A percentile compares a stretch with the other conserved stretches of the same genome.
Evolutionary conservation across 2,329 filamentous ascomycete species (phyloP).

Genomic region (Endothia cerciana): DNA sequence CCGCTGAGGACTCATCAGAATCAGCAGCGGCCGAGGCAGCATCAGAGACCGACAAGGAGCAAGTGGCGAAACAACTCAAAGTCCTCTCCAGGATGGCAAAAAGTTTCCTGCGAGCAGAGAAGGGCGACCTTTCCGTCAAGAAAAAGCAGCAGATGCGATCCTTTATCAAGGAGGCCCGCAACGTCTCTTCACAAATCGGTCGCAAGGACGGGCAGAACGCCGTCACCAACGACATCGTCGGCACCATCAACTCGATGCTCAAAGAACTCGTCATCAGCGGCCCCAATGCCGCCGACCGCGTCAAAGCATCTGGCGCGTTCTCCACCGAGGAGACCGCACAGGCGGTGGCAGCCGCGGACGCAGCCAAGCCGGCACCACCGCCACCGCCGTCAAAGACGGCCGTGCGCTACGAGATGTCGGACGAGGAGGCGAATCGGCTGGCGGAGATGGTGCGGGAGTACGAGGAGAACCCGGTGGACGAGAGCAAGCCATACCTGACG

Average conservation of each 20-base stretch:
- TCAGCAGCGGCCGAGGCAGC: slow-evolving; percentile 31
- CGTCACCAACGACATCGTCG: slow-evolving; percentile 51
- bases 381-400: not conserved
- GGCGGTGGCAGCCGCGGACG: slow-evolving; percentile 8
- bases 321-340: slow-evolving; percentile 31
- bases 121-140: slow-evolving; percentile 61
- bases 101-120: slow-evolving; percentile 32
- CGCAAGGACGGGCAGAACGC: slow-evolving; percentile 37
- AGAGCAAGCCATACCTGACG: slow-evolving; percentile 81
- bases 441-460: slow-evolving; percentile 63
- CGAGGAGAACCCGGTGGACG: slow-evolving; percentile 76
- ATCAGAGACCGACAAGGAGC: slow-evolving; percentile 24
- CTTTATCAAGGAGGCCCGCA: slow-evolving; percentile 69
- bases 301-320: slow-evolving; percentile 25
- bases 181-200: slow-evolving; percentile 61
- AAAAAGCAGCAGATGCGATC: slow-evolving; percentile 76
- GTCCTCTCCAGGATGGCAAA: slow-evolving; percentile 52
- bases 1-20: slow-evolving; percentile 17
- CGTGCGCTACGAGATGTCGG: slow-evolving; percentile 38
- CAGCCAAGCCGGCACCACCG: slow-evolving; percentile 10
- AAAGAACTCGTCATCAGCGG: slow-evolving; percentile 47
- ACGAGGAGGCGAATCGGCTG: slow-evolving; percentile 58
- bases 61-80: slow-evolving; percentile 45
- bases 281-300: slow-evolving; percentile 21
- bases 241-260: slow-evolving; percentile 57